Base-by-base conservation (phyloP, 176 grass and related monocot genomes). In the Lolium multiflorum region DNA sequence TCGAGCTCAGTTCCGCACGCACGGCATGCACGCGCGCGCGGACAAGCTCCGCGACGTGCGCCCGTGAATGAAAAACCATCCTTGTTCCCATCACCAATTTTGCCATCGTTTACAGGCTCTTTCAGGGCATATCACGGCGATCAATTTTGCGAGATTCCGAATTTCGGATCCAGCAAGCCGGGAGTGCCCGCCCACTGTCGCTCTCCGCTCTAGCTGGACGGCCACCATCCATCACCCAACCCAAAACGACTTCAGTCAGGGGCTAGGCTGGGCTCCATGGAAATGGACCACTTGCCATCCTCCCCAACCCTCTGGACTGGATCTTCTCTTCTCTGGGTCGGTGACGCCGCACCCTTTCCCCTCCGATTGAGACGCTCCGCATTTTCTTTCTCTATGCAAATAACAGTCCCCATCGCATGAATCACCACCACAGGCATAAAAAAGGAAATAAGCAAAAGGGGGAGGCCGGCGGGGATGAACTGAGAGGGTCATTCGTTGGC, bases 171-270 rank as follows among this genome's bases (percentile, higher is more conserved):
- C 85, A 58, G 63, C 66, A 60, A 51, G 85, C 67, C 9, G 50
- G 46, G 54, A 75, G 63, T 52, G 35, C 77, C 82, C 26, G 28
- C 63, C 31, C 54, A 59, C 66, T 28, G 61, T 88, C 77, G 3
- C 78, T 77, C 69, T 91, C 89, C 6, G 76, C 61, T 88, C 46
- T 78, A 64, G 86, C 71, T 88, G 86, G 86, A 78, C 54, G 63
- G 90, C 82, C 51, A 81, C 90, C 90, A 24, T 74, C 71, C 6
- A 51, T 81, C 65, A 3, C 73, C 74, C 76, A 46, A 46, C 81
- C 89, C 57, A 35, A 81, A 85, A 54, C 89, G 85, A 73, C 82
- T 77, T 86, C 24, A 6, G 71, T 41, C 49, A 57, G 57, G 60
- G 31, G 71, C 62, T 25, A n/a, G 48, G 50, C 50, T 52, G 4